Percentiles rank a stretch among this genome's conserved stretches.
Evolutionary conservation across 1,139 yeast species (phyloP).

Genomic region (Taiozyma onychis): DNA sequence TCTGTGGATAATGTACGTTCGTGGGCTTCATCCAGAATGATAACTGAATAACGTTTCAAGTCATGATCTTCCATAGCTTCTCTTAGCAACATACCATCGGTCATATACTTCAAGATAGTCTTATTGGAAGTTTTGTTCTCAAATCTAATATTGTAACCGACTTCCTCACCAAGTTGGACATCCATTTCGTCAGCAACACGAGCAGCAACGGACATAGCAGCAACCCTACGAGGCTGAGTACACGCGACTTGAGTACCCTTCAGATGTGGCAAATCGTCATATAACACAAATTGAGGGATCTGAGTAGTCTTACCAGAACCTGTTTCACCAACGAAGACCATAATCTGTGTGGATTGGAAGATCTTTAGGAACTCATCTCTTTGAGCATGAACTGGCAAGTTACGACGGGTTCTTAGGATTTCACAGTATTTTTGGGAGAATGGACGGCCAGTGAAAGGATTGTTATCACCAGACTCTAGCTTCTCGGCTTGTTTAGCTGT

Average conservation of each 20-base stretch:
- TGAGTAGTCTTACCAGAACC: conserved; percentile 98
- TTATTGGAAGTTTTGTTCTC: conserved; percentile 80
- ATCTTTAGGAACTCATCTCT: conserved; percentile 79
- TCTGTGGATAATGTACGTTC: conserved; percentile 96
- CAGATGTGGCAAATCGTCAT: conserved; percentile 85
- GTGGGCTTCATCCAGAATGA: conserved; percentile 96
- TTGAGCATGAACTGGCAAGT: conserved; percentile 91
- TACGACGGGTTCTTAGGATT: conserved; percentile 73
- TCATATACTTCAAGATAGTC: conserved; percentile 91
- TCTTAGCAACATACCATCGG: conserved; percentile 96
- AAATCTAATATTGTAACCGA: conserved; percentile 89
- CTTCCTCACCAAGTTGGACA: conserved; percentile 84
- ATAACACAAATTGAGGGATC: conserved; percentile 91
- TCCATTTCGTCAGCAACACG: conserved; percentile 98
- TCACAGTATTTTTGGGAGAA: conserved; percentile 66
- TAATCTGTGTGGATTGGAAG: conserved; percentile 84
- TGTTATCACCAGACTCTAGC: conserved; percentile 57
- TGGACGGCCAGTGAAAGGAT: conserved; percentile 72
- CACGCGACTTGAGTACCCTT: conserved; percentile 82
- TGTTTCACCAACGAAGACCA: conserved; percentile 98
- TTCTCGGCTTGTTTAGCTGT: conserved; percentile 64
- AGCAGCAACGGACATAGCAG: conserved; percentile 95
- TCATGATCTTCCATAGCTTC: conserved; percentile 98
- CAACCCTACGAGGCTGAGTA: conserved; percentile 97
- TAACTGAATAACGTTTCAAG: conserved; percentile 74